Conservation (phyloP, 345 rosid genomes). For the Laguncularia racemosa region DNA sequence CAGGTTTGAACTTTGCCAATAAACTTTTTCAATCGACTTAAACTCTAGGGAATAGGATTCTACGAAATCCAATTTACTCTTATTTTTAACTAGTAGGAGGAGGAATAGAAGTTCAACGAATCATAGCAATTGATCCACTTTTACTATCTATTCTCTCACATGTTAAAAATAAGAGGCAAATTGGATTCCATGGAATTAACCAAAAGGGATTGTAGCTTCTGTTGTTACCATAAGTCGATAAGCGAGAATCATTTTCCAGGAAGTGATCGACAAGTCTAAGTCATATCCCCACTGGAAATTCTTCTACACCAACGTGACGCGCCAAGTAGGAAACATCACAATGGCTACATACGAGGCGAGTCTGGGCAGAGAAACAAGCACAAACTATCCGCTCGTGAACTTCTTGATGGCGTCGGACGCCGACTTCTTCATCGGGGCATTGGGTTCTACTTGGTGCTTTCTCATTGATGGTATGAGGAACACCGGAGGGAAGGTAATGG, state of each 20-base stretch:
- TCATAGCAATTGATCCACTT: too few species aligned
- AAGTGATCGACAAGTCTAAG: slow-evolving; percentile 57
- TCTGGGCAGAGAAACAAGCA: slow-evolving; percentile 87
- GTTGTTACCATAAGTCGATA: neutral
- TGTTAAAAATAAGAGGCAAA: too few species aligned
- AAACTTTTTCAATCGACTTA: too few species aligned
- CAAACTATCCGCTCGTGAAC: slow-evolving; percentile 89
- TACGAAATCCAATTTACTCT: too few species aligned
- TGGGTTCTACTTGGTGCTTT: slow-evolving; percentile 97
- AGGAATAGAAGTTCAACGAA: too few species aligned
- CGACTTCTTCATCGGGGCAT: slow-evolving; percentile 83
- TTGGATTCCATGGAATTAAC: too few species aligned
- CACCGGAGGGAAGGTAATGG: slow-evolving; percentile 92
- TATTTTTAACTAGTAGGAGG: too few species aligned
- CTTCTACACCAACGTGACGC: slow-evolving; percentile 68
- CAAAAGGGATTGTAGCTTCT: too few species aligned
- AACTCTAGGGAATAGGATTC: too few species aligned
- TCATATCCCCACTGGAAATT: slow-evolving; percentile 51
- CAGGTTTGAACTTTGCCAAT: slow-evolving; percentile 26
- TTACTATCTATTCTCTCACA: too few species aligned
- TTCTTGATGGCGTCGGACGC: slow-evolving; percentile 89
- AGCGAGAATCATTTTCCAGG: slow-evolving; percentile 20
- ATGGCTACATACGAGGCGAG: slow-evolving; percentile 88
- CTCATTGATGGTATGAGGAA: slow-evolving; percentile 96
- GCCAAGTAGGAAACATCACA: slow-evolving; percentile 70